phyloP scores from a whole-genome alignment of 2,329 filamentous ascomycete genomes.

The Fusarium palustre region DNA sequence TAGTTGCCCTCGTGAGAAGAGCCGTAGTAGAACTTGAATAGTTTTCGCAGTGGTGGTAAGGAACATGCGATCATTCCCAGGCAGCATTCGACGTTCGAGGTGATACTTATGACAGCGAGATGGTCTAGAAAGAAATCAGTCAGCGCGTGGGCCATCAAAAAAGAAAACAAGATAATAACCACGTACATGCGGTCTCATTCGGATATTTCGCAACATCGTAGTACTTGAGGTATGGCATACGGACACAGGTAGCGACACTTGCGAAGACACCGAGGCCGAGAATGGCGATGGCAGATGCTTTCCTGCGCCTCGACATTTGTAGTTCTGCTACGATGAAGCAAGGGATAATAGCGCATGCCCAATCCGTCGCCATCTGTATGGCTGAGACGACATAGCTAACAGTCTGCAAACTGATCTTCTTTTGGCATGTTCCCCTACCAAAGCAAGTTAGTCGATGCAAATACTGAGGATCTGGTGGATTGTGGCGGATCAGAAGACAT shows the following conservation, averaged over 20 bases:
- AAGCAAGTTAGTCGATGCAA: background rate
- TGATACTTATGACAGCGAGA: constrained; percentile 21
- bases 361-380: constrained; percentile 8
- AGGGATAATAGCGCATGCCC: constrained; percentile 8
- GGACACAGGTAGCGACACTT: constrained; percentile 10
- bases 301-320: constrained; percentile 17
- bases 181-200: constrained; percentile 6
- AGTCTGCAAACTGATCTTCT: constrained; percentile 1
- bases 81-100: constrained; percentile 17
- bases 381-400: constrained; percentile 14
- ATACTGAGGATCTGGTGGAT: fast-evolving
- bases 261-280: constrained; percentile 10
- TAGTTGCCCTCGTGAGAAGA: constrained; percentile 4
- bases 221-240: constrained; percentile 23
- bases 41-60: background rate
- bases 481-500: background rate
- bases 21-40: constrained; percentile 19
- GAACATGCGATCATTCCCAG: constrained; percentile 24
- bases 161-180: fast-evolving
- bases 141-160: fast-evolving
- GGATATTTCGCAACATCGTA: constrained; percentile 13
- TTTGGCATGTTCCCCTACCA: constrained; percentile 6
- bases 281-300: constrained; percentile 11
- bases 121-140: background rate
- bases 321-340: constrained; percentile 13